These are phyloP conservation scores for Clarkia xantiana DNA, from an alignment of 345 rosid genomes.

Conservation along the genomic window DNA sequence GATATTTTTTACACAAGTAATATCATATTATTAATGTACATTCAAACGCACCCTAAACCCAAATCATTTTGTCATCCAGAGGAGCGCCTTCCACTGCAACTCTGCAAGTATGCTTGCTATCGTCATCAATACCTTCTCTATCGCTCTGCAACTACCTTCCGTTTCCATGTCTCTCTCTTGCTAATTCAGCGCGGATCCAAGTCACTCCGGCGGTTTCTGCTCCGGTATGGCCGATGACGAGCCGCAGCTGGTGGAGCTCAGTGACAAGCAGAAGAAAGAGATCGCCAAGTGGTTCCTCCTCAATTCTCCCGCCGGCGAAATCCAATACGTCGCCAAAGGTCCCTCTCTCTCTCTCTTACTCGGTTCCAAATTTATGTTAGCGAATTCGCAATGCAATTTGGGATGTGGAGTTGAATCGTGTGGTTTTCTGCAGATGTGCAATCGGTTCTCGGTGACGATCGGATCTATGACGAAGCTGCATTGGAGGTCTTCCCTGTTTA, in stretches of 20 bases:
- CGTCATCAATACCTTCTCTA: constrained; percentile 2
- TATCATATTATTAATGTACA: too few relatives aligned
- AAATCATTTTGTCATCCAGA: constrained; percentile 1
- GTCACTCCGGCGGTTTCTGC: too few relatives aligned
- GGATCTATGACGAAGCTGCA: constrained; percentile 62
- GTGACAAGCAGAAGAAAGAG: constrained; percentile 68
- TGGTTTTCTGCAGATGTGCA: constrained; percentile 43
- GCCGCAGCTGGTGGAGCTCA: constrained; percentile 34
- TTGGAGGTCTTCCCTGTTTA: constrained; percentile 69
- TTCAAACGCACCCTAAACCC: not conserved
- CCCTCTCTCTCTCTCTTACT: not conserved
- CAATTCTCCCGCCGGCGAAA: constrained; percentile 93
- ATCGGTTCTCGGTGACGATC: constrained; percentile 53
- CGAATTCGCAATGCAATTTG: not conserved
- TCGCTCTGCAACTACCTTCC: constrained; percentile 8
- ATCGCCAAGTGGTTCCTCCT: constrained; percentile 99
- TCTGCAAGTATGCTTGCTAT: constrained; percentile 17
- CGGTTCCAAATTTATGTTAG: not conserved
- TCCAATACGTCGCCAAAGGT: constrained; percentile 95
- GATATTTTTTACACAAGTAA: too few relatives aligned
- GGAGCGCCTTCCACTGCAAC: constrained; percentile 7
- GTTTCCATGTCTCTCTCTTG: not conserved
- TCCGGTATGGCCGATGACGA: constrained; percentile 37
- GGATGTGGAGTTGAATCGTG: not conserved
- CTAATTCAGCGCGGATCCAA: constrained; percentile 5